phyloP scores from a whole-genome alignment of 495 filamentous ascomycete genomes.

The Penicillium bovifimosum region DNA sequence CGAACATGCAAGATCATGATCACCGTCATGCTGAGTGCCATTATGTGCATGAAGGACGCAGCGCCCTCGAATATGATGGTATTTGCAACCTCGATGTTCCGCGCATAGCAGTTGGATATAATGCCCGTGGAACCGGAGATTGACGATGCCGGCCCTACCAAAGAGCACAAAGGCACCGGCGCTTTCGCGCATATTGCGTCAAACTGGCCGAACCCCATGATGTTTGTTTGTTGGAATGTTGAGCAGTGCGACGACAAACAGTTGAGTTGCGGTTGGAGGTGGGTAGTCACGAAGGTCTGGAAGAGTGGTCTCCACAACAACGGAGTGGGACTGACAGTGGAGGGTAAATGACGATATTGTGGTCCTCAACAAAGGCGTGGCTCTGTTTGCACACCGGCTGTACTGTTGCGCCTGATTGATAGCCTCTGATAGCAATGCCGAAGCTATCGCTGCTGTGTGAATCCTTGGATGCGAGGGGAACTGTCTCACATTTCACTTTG shows the following conservation, averaged over 20 bases:
- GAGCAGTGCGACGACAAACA: conserved; percentile 17
- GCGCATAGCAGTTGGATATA: conserved; percentile 85
- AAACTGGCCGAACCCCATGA: conserved; percentile 91
- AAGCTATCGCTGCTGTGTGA: neutral
- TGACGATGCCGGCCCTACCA: conserved; percentile 63
- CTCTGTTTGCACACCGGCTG: conserved; percentile 5
- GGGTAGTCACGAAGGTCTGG: conserved; percentile 9
- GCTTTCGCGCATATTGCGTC: conserved; percentile 78
- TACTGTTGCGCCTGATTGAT: neutral
- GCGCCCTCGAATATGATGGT: conserved; percentile 97
- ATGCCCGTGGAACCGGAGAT: conserved; percentile 70
- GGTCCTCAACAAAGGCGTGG: neutral
- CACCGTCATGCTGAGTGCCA: conserved; percentile 84
- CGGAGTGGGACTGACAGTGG: conserved; percentile 23
- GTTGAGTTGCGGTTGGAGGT: conserved; percentile 17
- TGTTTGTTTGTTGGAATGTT: conserved; percentile 13
- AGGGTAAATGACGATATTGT: conserved; percentile 16
- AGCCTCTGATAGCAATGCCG: neutral
- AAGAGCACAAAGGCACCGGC: conserved; percentile 78
- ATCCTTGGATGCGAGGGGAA: conserved; percentile 6
- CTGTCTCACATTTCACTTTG: conserved; percentile 6
- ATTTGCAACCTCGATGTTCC: conserved; percentile 93
- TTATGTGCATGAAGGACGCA: conserved; percentile 85
- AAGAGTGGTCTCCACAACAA: conserved; percentile 26
- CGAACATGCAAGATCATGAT: conserved; percentile 97